Evolutionary conservation across 2,329 filamentous ascomycete species (phyloP), one percentile per base, ranked within the genome.

Genomic region (Diatrype stigma): DNA sequence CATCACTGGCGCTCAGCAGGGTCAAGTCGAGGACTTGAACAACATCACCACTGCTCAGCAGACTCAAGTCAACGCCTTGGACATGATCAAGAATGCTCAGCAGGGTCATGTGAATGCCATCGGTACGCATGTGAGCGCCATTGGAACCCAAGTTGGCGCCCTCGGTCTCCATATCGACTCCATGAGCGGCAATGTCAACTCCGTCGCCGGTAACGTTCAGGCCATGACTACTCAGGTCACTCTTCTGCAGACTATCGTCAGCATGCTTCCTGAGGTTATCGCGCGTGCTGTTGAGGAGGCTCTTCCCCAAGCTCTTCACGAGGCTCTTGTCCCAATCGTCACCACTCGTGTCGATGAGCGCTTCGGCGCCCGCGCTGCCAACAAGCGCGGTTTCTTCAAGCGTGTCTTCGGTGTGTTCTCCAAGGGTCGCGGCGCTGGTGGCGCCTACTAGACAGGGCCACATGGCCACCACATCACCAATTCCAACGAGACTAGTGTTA

Each of bases 181-280:
- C 21, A 38, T 66, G 3, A 60, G 62, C 1, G 58, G 54, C 42
- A 60, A 65, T 23, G 6, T 67, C 45, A 60, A 59, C 21, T 60
- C 61, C 1, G 62, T 63, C 7, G 65, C 64, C 26, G 53, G 55
- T 40, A 66, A 64, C 16, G 44, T 61, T 17, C 50, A 45, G 0
- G 3, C 53, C 5, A 0, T 64, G 1, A 54, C 10, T 11, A 48
- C 49, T 14, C 54, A 63, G 8, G 0, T 67, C 14, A 26, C 14
- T 2, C 35, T 49, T 6, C 57, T 67, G 2, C 64, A 67, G 42
- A 57, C 62, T 0, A 34, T 67, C 1, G 4, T 63, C 45, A 58
- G 55, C 45, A 58, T 65, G 54, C 32, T 66, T 19, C 64, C 65
- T 6, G 53, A 51, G 1, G 57, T 66, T 57, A 48, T 61, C 30